A percentile compares a stretch with the other conserved stretches of the same genome.
Evolutionary conservation across 176 grass and related monocot genomes (phyloP).

Genomic region (Aegilops umbellulata): DNA sequence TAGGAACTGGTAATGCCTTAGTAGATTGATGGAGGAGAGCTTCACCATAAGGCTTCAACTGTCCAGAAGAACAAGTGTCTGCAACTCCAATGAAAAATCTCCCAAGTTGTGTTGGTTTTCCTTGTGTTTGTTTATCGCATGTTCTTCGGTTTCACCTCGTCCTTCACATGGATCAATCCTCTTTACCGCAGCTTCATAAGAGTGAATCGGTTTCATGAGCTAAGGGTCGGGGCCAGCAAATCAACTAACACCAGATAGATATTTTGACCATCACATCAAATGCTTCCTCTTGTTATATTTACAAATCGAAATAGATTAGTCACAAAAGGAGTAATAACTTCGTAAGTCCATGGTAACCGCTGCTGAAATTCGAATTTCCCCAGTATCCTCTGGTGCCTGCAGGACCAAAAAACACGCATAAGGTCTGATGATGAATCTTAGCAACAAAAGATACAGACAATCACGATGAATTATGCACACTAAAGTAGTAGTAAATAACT

Average conservation of each 20-base stretch:
- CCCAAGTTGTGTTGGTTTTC: not conserved
- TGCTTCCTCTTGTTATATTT: not conserved
- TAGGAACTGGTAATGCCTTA: not conserved
- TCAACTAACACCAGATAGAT: not conserved
- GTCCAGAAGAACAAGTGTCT: too few relatives aligned
- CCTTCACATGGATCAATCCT: not conserved
- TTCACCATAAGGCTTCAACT: too few relatives aligned
- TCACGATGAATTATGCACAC: conserved; percentile 12
- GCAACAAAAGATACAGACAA: not conserved
- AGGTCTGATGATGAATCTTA: not conserved
- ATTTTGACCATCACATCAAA: not conserved
- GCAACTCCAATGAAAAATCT: not conserved
- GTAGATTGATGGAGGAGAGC: not conserved
- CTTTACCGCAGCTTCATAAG: not conserved
- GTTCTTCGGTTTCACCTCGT: not conserved
- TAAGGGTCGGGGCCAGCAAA: not conserved
- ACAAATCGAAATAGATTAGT: not conserved
- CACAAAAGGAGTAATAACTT: not conserved
- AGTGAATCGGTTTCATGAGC: not conserved
- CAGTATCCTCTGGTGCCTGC: not conserved
- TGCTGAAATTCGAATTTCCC: not conserved
- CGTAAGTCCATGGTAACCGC: not conserved
- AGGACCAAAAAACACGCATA: not conserved
- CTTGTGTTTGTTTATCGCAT: not conserved
- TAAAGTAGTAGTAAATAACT: not conserved